phyloP scores from a whole-genome alignment of 1,284 basidiomycete genomes.

The Lignosus rhinocerotis region DNA sequence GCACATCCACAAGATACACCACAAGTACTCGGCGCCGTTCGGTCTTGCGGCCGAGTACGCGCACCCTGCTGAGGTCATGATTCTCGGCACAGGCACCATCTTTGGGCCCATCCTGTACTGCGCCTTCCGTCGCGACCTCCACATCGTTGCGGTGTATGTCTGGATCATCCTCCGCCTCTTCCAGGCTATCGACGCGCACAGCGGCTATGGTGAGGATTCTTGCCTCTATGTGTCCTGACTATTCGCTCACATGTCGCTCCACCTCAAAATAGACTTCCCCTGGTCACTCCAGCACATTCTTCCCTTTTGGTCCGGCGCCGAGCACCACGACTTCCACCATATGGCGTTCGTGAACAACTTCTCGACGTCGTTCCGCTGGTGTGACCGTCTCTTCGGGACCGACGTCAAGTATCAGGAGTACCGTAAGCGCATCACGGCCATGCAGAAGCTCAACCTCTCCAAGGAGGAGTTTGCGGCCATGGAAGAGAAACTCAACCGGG shows the following conservation, averaged over 20 bases:
- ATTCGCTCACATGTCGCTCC: neutral
- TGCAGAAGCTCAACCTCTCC: slow-evolving; percentile 49
- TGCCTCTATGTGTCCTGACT: neutral
- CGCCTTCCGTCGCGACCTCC: slow-evolving; percentile 70
- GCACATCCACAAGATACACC: slow-evolving; percentile 97
- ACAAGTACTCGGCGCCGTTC: slow-evolving; percentile 97
- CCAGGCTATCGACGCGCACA: slow-evolving; percentile 98
- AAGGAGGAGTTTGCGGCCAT: slow-evolving; percentile 53
- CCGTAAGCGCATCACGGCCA: slow-evolving; percentile 56
- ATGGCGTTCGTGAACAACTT: slow-evolving; percentile 91
- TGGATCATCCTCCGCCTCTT: slow-evolving; percentile 95
- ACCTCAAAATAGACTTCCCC: slow-evolving; percentile 72
- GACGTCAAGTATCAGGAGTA: slow-evolving; percentile 84
- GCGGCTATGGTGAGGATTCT: slow-evolving; percentile 78
- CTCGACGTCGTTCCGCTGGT: slow-evolving; percentile 92
- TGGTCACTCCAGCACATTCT: slow-evolving; percentile 96
- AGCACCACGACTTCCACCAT: slow-evolving; percentile 98
- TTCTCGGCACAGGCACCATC: slow-evolving; percentile 87
- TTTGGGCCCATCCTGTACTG: slow-evolving; percentile 87
- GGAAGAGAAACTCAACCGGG: slow-evolving; percentile 59
- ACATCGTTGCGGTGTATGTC: slow-evolving; percentile 91
- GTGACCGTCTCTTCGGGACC: slow-evolving; percentile 85
- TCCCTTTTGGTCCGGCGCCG: slow-evolving; percentile 98
- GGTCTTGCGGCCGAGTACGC: slow-evolving; percentile 98
- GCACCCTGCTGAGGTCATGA: slow-evolving; percentile 92